Evolutionary conservation across 495 filamentous ascomycete species (phyloP).

Genomic region (Hypoxylon lenormandii): DNA sequence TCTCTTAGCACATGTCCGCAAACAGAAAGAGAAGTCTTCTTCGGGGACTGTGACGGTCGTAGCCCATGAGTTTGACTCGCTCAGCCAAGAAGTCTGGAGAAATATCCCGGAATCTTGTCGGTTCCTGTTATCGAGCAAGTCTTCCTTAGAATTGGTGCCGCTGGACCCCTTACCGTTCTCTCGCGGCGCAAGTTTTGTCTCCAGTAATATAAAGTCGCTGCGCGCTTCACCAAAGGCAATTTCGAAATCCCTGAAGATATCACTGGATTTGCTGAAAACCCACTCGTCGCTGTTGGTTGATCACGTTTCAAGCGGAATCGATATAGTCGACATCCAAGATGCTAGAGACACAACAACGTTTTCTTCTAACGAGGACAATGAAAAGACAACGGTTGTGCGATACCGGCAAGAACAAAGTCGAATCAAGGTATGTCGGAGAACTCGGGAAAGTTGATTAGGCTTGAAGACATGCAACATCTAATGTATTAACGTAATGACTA

Average conservation of each 20-base stretch:
- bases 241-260: conserved; percentile 17
- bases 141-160: conserved; percentile 15
- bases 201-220: conserved; percentile 33
- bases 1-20: conserved; percentile 10
- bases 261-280: conserved; percentile 23
- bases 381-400: conserved; percentile 8
- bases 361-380: neutral
- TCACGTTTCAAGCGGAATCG: neutral
- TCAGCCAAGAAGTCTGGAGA: conserved; percentile 37
- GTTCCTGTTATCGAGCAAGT: conserved; percentile 25
- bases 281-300: conserved; percentile 11
- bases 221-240: conserved; percentile 14
- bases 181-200: conserved; percentile 32
- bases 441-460: neutral
- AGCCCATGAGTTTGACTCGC: conserved; percentile 24
- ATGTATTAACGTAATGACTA: conserved; percentile 59
- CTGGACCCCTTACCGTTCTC: conserved; percentile 32
- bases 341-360: neutral
- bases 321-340: conserved; percentile 7
- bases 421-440: conserved; percentile 4
- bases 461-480: neutral
- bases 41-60: conserved; percentile 26
- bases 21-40: conserved; percentile 19
- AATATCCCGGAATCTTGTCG: conserved; percentile 31
- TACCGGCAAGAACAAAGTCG: conserved; percentile 7